These are phyloP conservation scores for Neurospora hispaniola DNA, from an alignment of 495 filamentous ascomycete genomes.

Conservation along the genomic window DNA sequence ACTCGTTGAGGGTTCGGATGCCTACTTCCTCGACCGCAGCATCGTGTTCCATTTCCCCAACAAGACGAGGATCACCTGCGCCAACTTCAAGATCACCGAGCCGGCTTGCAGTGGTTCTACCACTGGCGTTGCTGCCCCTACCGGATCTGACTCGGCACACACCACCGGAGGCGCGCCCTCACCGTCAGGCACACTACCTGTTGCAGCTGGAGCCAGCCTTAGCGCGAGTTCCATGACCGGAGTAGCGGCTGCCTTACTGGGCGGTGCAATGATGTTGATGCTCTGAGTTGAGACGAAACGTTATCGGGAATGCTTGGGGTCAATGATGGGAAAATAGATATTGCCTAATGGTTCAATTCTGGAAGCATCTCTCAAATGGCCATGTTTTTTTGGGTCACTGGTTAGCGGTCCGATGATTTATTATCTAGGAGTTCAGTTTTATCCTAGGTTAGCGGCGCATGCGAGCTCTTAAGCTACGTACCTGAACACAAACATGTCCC, in stretches of 20 bases:
- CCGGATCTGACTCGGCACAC: no score
- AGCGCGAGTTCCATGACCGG: slow-evolving; percentile 5
- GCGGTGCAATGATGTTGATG: slow-evolving; percentile 18
- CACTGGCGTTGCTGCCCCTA: not conserved
- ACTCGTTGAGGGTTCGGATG: slow-evolving; percentile 39
- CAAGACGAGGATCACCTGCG: slow-evolving; percentile 61
- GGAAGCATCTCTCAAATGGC: not conserved
- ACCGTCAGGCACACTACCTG: not conserved
- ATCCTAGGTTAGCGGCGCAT: not conserved
- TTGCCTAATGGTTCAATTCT: not conserved
- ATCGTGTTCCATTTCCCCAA: slow-evolving; percentile 67
- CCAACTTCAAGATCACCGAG: slow-evolving; percentile 44
- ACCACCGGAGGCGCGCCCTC: not conserved
- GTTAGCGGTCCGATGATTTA: not conserved
- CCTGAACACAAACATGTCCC: not conserved
- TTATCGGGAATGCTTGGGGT: not conserved
- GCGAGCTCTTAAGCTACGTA: not conserved
- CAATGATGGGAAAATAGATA: not conserved
- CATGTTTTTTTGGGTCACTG: not conserved
- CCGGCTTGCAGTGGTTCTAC: not conserved
- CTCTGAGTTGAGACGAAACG: slow-evolving; percentile 6
- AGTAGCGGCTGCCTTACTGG: slow-evolving; percentile 11
- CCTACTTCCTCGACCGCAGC: slow-evolving; percentile 73
- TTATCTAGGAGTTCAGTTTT: not conserved
- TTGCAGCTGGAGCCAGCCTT: slow-evolving; percentile 1